Evolutionary conservation across 2,329 filamentous ascomycete species (phyloP), one percentile per base, ranked within the genome.

Genomic region (Bipolaris oryzae): DNA sequence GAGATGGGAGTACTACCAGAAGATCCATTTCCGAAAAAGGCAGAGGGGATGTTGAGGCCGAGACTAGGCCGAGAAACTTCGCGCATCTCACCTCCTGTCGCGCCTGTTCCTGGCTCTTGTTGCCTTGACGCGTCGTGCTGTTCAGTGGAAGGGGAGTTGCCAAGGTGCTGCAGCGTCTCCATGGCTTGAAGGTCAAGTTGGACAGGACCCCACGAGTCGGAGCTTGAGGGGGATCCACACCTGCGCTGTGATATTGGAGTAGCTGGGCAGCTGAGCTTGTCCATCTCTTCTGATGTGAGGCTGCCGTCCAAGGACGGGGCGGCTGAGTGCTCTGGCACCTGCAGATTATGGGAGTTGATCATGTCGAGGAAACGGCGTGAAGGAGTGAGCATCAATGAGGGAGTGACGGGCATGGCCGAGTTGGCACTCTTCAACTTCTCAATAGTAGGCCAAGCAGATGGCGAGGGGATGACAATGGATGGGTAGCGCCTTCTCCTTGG

Each of bases 221-320:
- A 78, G 34, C 82, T 80, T 9, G 80, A 79, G 28, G 85, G 57
- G 2, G 70, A 63, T 57, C 65, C 53, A 20, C 70, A 78, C 85
- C 62, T 68, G 35, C 66, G 66, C 45, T 69, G 67, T 18, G 59
- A 65, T 58, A 94, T 84, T 13, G 93, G 93, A 0, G 93, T 97
- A 10, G 90, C 87, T 5, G 94, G 92, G 46, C 91, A 91, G 69
- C 92, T 96, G 74, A 92, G 84, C 50, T 84, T 85, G 1, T 92
- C 91, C 75, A 96, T 84, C 73, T 96, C 92, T 71, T 97, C 93
- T 2, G 93, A 96, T 7, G 87, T 89, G 68, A 95, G 79, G 76
- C 92, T 96, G 20, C 92, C 93, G 77, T 96, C 93, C 3, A 96
- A 82, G 4, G 94, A 97, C 3, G 94, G 94, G 4, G 93, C 89